phyloP scores from a whole-genome alignment of 2,329 filamentous ascomycete species.

The Kalaharituber pfeilii region DNA sequence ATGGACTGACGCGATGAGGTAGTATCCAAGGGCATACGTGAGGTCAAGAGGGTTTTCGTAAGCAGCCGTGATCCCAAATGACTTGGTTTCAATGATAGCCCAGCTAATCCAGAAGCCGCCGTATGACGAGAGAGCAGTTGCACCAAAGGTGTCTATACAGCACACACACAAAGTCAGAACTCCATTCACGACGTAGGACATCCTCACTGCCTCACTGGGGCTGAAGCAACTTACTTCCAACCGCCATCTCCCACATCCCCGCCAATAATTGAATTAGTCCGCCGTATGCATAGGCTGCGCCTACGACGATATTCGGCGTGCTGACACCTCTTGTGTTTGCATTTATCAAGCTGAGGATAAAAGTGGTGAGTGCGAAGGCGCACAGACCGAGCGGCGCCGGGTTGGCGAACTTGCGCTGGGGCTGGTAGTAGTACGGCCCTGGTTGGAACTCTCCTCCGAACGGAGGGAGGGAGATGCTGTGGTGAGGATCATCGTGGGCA shows the following conservation, averaged over 20 bases:
- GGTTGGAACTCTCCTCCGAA: background rate
- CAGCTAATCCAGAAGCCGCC: constrained; percentile 62
- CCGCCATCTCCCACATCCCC: constrained; percentile 59
- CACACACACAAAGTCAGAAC: constrained; percentile 3
- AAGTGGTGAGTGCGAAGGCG: constrained; percentile 69
- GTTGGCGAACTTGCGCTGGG: constrained; percentile 65
- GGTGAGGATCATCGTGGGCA: no score
- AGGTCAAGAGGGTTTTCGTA: constrained; percentile 35
- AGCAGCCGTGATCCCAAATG: constrained; percentile 42
- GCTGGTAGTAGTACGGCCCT: background rate
- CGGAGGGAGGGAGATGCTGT: background rate
- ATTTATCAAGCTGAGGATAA: constrained; percentile 60
- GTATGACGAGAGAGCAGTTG: constrained; percentile 63
- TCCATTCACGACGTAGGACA: background rate
- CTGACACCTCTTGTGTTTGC: constrained; percentile 44
- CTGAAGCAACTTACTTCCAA: constrained; percentile 12
- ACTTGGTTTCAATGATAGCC: constrained; percentile 42
- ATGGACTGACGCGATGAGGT: constrained; percentile 39
- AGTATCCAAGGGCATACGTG: constrained; percentile 51
- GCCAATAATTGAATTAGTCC: constrained; percentile 62
- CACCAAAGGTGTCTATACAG: constrained; percentile 53
- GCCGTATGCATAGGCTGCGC: constrained; percentile 56
- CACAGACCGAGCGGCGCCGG: constrained; percentile 59
- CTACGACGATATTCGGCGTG: constrained; percentile 48
- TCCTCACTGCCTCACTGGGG: no score